These are phyloP conservation scores for Beauveria sp. DNA, from an alignment of 2,329 filamentous ascomycete genomes.

Conservation along the genomic window DNA sequence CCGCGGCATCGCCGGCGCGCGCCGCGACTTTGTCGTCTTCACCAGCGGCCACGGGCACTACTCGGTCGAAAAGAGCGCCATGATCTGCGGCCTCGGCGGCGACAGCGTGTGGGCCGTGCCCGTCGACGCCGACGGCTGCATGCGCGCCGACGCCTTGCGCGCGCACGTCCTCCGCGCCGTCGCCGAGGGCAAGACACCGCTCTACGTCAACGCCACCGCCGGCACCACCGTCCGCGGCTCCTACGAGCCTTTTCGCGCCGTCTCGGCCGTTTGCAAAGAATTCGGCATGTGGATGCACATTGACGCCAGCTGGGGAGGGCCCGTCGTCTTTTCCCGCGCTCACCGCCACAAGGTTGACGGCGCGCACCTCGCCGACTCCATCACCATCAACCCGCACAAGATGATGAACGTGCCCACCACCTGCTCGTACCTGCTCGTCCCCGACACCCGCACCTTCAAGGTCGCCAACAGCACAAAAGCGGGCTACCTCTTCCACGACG, in stretches of 20 bases:
- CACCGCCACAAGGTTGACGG: constrained; percentile 61
- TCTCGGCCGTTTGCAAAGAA: constrained; percentile 62
- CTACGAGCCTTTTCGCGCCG: constrained; percentile 69
- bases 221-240: constrained; percentile 90
- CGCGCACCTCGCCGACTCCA: constrained; percentile 64
- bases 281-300: constrained; percentile 85
- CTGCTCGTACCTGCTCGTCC: constrained; percentile 78
- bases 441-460: constrained; percentile 71
- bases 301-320: constrained; percentile 85
- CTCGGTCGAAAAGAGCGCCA: constrained; percentile 88
- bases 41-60: constrained; percentile 90
- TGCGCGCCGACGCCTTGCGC: constrained; percentile 61
- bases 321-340: constrained; percentile 65
- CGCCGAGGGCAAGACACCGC: constrained; percentile 64
- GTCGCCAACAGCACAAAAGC: constrained; percentile 78
- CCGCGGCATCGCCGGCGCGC: constrained; percentile 65
- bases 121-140: constrained; percentile 64
- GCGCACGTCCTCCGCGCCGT: constrained; percentile 54
- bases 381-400: constrained; percentile 92
- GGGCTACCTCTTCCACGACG: constrained; percentile 71
- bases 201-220: constrained; percentile 93
- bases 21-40: constrained; percentile 72
- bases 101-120: constrained; percentile 65
- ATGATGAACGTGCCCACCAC: constrained; percentile 91
- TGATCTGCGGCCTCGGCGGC: constrained; percentile 77